Evolutionary conservation across 2,329 filamentous ascomycete genomes (phyloP).

Genomic region (Diaporthe amygdali): DNA sequence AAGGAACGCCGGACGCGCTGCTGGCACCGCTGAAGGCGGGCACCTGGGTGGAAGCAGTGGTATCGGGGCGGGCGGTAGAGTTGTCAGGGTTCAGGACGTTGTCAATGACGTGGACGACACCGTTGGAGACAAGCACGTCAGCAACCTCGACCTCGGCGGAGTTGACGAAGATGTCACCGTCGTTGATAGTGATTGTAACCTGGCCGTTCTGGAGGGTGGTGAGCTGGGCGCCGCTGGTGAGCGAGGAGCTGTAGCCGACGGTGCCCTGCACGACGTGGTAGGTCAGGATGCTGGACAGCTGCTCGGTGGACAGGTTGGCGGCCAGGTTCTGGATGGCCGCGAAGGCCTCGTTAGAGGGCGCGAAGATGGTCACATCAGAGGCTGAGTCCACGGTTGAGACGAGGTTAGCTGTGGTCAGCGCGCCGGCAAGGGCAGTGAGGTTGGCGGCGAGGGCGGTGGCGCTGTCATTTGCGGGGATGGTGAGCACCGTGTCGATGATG

Average conservation of each 20-base stretch:
- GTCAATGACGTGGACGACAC: conserved; percentile 64
- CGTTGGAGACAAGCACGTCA: conserved; percentile 61
- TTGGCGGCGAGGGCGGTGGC: conserved; percentile 46
- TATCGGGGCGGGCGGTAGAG: conserved; percentile 41
- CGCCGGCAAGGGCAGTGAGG: conserved; percentile 51
- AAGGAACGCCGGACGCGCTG: conserved; percentile 25
- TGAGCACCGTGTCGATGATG: conserved; percentile 53
- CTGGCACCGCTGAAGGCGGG: conserved; percentile 37
- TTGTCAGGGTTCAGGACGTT: conserved; percentile 52
- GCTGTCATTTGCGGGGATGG: conserved; percentile 49
- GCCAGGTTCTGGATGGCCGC: conserved; percentile 58
- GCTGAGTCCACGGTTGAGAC: conserved; percentile 44
- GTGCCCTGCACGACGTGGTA: conserved; percentile 68
- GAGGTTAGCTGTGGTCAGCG: conserved; percentile 50
- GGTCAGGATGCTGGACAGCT: conserved; percentile 58
- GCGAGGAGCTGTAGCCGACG: conserved; percentile 55
- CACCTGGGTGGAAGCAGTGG: conserved; percentile 38
- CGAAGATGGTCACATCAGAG: conserved; percentile 66
- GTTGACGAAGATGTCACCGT: conserved; percentile 53
- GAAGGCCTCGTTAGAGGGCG: conserved; percentile 66
- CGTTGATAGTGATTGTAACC: conserved; percentile 48
- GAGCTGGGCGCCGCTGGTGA: conserved; percentile 34
- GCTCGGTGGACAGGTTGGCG: conserved; percentile 47
- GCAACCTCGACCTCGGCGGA: conserved; percentile 57
- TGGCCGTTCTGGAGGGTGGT: conserved; percentile 51